Conservation (phyloP, 2,329 filamentous ascomycete species). For the Pseudocercospora cruenta region DNA sequence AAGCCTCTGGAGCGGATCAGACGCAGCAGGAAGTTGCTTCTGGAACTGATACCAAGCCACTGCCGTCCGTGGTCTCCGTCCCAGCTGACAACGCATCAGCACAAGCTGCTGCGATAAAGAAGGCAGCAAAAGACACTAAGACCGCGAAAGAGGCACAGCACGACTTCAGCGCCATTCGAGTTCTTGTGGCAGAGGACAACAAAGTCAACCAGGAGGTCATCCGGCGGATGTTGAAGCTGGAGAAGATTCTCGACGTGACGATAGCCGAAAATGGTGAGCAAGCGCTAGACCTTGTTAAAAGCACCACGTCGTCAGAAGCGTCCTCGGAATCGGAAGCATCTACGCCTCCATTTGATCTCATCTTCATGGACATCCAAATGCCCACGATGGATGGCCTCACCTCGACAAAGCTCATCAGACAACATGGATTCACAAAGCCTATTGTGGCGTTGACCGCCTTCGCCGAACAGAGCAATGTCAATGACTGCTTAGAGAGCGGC, state of each 20-base stretch:
- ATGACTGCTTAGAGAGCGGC: slow-evolving; percentile 73
- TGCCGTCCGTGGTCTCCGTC: background rate
- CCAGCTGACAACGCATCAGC: slow-evolving; percentile 22
- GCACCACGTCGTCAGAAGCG: slow-evolving; percentile 3
- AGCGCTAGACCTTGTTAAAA: slow-evolving; percentile 80
- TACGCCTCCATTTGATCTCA: slow-evolving; percentile 71
- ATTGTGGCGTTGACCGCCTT: slow-evolving; percentile 92
- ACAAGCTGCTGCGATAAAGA: slow-evolving; percentile 42
- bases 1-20: background rate
- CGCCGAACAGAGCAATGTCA: slow-evolving; percentile 78
- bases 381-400: slow-evolving; percentile 88
- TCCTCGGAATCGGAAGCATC: slow-evolving; percentile 51
- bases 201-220: slow-evolving; percentile 64
- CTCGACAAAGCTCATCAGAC: slow-evolving; percentile 79
- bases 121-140: slow-evolving; percentile 55
- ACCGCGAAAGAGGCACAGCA: slow-evolving; percentile 59
- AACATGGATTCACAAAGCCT: slow-evolving; percentile 83
- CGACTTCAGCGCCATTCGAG: slow-evolving; percentile 67
- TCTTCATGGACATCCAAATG: slow-evolving; percentile 91
- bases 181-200: slow-evolving; percentile 84
- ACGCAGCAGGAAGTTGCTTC: background rate
- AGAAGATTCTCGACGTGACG: slow-evolving; percentile 80
- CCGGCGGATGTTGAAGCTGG: slow-evolving; percentile 71
- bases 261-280: slow-evolving; percentile 70
- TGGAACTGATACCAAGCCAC: background rate